A percentile compares a stretch with the other conserved stretches of the same genome.
These are phyloP conservation scores for Ceratocystiopsis brevicomis DNA, from an alignment of 2,329 filamentous ascomycete genomes.

Conservation along the genomic window DNA sequence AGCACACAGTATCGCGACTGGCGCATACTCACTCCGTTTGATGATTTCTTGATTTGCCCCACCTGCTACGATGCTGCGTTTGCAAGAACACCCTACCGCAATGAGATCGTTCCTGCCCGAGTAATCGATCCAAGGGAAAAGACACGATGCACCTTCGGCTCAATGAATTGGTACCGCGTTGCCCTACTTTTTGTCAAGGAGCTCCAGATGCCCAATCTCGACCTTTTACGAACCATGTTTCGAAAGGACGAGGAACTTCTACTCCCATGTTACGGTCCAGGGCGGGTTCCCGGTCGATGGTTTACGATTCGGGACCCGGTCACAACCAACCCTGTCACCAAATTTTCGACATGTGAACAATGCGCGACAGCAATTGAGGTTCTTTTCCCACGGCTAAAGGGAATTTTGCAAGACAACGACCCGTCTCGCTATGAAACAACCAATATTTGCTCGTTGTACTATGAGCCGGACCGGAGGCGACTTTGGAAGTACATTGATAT, in stretches of 20 bases:
- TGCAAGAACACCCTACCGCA: slow-evolving; percentile 44
- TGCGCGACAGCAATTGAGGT: slow-evolving; percentile 56
- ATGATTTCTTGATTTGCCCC: slow-evolving; percentile 64
- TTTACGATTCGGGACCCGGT: slow-evolving; percentile 53
- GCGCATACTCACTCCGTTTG: slow-evolving; percentile 42
- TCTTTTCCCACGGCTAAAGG: slow-evolving; percentile 52
- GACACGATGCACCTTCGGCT: slow-evolving; percentile 61
- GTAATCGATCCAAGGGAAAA: slow-evolving; percentile 36
- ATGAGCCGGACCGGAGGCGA: slow-evolving; percentile 28
- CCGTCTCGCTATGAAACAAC: slow-evolving; percentile 25
- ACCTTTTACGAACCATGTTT: slow-evolving; percentile 50
- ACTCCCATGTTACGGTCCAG: slow-evolving; percentile 38
- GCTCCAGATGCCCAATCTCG: slow-evolving; percentile 44
- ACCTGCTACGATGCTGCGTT: slow-evolving; percentile 59
- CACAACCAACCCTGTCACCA: slow-evolving; percentile 41
- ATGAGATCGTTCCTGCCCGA: slow-evolving; percentile 44
- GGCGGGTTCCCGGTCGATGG: slow-evolving; percentile 45
- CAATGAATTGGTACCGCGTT: slow-evolving; percentile 60
- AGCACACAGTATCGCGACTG: slow-evolving; percentile 54
- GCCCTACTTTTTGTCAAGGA: slow-evolving; percentile 68
- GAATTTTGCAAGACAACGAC: slow-evolving; percentile 40
- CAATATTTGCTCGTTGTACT: slow-evolving; percentile 52
- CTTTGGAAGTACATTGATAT: slow-evolving; percentile 42
- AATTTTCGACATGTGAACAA: slow-evolving; percentile 57
- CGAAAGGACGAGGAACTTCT: slow-evolving; percentile 34